phyloP scores from a whole-genome alignment of 805 yeast species.

The Lachancea kluyveri region DNA sequence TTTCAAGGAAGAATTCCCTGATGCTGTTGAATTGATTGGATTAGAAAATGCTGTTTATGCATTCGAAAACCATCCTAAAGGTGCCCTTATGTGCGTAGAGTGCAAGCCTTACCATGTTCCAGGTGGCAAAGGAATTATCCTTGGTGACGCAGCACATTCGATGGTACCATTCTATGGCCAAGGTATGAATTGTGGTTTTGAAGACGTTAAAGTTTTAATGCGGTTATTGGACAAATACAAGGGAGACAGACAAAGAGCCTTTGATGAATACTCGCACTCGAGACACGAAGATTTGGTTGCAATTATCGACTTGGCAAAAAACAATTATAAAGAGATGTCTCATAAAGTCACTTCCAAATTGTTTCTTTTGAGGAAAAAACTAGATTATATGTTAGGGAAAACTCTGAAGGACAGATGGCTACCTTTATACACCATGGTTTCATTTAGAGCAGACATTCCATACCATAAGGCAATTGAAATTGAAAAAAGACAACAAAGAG shows the following conservation, averaged over 20 bases:
- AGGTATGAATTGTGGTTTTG: constrained; percentile 95
- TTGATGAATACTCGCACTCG: constrained; percentile 44
- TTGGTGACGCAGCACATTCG: constrained; percentile 94
- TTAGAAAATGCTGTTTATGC: constrained; percentile 43
- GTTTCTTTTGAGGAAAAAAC: constrained; percentile 50
- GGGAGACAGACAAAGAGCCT: constrained; percentile 42
- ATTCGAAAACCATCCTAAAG: constrained; percentile 58
- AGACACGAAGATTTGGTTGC: constrained; percentile 68
- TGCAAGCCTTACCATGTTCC: constrained; percentile 63
- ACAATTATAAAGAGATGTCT: constrained; percentile 48
- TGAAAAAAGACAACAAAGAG: constrained; percentile 47
- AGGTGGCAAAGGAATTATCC: constrained; percentile 52
- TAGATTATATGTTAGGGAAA: constrained; percentile 62
- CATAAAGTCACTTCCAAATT: constrained; percentile 7
- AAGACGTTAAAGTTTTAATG: constrained; percentile 71
- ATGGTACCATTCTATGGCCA: constrained; percentile 99
- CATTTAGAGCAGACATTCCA: constrained; percentile 77
- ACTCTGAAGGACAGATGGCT: constrained; percentile 61
- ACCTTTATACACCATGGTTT: constrained; percentile 88
- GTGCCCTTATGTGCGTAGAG: constrained; percentile 67
- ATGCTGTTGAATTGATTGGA: constrained; percentile 68
- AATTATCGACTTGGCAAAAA: constrained; percentile 70
- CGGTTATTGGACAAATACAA: constrained; percentile 36
- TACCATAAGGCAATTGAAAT: constrained; percentile 61
- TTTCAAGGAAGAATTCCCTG: constrained; percentile 59